These are phyloP conservation scores for Leptodontidium sp. DNA, from an alignment of 2,329 filamentous ascomycete genomes.

Conservation along the genomic window DNA sequence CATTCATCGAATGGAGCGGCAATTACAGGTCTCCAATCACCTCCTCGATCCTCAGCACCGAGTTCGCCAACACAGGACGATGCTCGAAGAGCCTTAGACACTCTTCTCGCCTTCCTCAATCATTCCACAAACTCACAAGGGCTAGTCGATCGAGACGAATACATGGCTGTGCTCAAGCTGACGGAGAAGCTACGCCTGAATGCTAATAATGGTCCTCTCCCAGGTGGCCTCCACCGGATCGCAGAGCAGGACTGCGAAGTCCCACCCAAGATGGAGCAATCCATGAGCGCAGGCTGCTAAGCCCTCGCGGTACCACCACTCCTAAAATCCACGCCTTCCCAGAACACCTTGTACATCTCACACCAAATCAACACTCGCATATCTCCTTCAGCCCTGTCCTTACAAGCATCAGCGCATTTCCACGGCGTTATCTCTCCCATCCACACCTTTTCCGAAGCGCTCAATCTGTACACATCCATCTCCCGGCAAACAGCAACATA, in stretches of 20 bases:
- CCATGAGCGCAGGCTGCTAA: conserved; percentile 42
- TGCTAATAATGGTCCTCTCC: conserved; percentile 43
- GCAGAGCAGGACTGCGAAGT: conserved; percentile 46
- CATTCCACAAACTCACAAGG: conserved; percentile 63
- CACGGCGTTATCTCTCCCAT: conserved; percentile 27
- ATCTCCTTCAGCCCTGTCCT: conserved; percentile 32
- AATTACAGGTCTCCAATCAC: conserved; percentile 48
- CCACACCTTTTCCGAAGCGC: not conserved
- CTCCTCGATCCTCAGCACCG: conserved; percentile 62
- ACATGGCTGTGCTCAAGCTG: conserved; percentile 78
- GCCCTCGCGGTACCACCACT: not conserved
- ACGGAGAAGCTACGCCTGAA: conserved; percentile 83
- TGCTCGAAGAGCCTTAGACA: conserved; percentile 80
- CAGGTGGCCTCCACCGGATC: conserved; percentile 51
- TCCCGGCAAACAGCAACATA: conserved; percentile 4
- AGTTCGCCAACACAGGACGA: conserved; percentile 84
- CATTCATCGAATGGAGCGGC: conserved; percentile 50
- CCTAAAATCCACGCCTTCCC: conserved; percentile 13
- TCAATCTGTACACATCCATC: conserved; percentile 23
- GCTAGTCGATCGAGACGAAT: conserved; percentile 80
- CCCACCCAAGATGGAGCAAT: conserved; percentile 46
- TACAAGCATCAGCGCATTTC: conserved; percentile 32
- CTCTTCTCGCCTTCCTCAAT: conserved; percentile 82
- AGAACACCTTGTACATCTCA: conserved; percentile 25
- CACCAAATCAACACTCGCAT: not conserved